Conservation (phyloP, 2,329 filamentous ascomycete species). For the Sporothrix phasma region DNA sequence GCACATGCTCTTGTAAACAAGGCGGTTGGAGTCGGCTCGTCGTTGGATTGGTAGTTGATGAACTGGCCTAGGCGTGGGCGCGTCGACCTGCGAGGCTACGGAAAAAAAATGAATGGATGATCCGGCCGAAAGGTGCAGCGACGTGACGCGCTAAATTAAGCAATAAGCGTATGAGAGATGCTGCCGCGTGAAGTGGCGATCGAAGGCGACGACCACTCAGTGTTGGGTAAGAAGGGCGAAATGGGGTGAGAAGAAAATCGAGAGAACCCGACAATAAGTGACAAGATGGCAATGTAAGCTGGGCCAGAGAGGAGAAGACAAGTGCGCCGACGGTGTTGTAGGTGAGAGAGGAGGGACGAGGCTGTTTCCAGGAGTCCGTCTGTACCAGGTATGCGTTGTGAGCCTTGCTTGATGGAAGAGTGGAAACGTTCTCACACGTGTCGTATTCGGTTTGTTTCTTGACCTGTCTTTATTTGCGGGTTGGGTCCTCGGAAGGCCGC, state of each 20-base stretch:
- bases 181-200: neutral
- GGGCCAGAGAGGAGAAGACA: neutral
- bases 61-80: neutral
- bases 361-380: neutral
- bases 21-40: neutral
- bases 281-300: neutral
- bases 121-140: neutral
- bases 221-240: neutral
- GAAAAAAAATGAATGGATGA: neutral
- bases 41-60: neutral
- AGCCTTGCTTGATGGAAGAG: neutral
- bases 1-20: neutral
- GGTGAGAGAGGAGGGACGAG: neutral
- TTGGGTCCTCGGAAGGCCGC: neutral
- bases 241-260: neutral
- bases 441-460: neutral
- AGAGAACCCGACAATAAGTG: neutral
- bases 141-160: neutral
- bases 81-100: neutral
- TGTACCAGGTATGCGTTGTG: neutral
- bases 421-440: slow-evolving; percentile 6
- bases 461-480: neutral
- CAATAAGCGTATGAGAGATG: neutral
- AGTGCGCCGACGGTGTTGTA: neutral
- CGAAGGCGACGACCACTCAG: too few species aligned